A percentile compares a stretch with the other conserved stretches of the same genome.
These are phyloP conservation scores for Paratinospora sagittata DNA, from an alignment of 164 flowering plant species.

Conservation along the genomic window DNA sequence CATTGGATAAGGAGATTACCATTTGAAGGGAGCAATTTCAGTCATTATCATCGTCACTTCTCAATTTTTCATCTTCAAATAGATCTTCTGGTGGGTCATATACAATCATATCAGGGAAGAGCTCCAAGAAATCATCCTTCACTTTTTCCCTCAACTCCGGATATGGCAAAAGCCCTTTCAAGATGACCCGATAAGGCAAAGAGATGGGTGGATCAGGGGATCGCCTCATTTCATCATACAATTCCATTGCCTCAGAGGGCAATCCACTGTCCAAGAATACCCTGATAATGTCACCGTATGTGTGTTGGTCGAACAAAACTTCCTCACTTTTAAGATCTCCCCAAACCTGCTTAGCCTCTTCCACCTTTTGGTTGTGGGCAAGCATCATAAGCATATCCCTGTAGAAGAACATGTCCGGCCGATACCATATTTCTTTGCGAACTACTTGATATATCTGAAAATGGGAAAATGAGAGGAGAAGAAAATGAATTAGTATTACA, in stretches of 20 bases:
- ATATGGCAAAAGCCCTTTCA: slow-evolving; percentile 85
- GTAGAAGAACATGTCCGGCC: slow-evolving; percentile 96
- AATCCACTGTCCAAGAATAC: slow-evolving; percentile 64
- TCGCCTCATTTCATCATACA: slow-evolving; percentile 80
- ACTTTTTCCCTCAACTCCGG: slow-evolving; percentile 91
- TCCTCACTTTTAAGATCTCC: slow-evolving; percentile 68
- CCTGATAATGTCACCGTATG: slow-evolving; percentile 80
- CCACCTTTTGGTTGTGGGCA: slow-evolving; percentile 70
- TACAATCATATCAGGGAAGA: slow-evolving; percentile 68
- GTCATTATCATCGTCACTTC: slow-evolving; percentile 44
- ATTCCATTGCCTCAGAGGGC: slow-evolving; percentile 67
- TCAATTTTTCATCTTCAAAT: slow-evolving; percentile 59
- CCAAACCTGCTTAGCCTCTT: slow-evolving; percentile 64
- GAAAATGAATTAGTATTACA: background rate
- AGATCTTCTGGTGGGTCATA: slow-evolving; percentile 88
- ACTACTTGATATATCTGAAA: slow-evolving; percentile 82
- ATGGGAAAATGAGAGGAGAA: background rate
- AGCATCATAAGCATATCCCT: slow-evolving; percentile 97
- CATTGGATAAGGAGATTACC: background rate
- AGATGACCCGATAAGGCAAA: slow-evolving; percentile 76
- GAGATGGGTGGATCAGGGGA: slow-evolving; percentile 82
- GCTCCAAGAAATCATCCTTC: slow-evolving; percentile 75
- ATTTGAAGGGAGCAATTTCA: slow-evolving; percentile 4
- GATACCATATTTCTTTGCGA: slow-evolving; percentile 89
- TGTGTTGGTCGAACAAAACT: slow-evolving; percentile 87